Conservation (phyloP, 2,329 filamentous ascomycete genomes). For the Aspergillus oerlinghausenensis region DNA sequence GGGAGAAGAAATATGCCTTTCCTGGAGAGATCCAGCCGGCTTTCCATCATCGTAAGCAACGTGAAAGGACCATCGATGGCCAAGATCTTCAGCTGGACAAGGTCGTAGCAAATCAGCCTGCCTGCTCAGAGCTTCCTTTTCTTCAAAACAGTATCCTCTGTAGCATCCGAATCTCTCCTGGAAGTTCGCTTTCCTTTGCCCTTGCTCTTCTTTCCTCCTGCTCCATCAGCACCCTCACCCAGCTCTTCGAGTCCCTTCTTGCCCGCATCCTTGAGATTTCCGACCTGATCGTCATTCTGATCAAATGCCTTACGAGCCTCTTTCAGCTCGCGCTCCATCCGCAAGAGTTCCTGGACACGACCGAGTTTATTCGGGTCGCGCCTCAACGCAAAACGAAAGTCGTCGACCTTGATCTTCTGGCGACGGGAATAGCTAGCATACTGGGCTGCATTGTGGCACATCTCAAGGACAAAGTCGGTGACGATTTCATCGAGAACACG, state of each 20-base stretch:
- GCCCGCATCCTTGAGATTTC: slow-evolving; percentile 32
- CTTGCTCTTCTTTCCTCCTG: slow-evolving; percentile 32
- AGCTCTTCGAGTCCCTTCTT: slow-evolving; percentile 31
- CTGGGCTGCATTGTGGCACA: slow-evolving; percentile 83
- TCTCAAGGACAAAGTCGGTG: slow-evolving; percentile 92
- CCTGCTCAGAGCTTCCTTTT: slow-evolving; percentile 25
- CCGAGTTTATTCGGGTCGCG: slow-evolving; percentile 82
- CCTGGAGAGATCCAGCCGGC: neutral
- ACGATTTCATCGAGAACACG: slow-evolving; percentile 90
- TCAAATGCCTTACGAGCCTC: slow-evolving; percentile 63
- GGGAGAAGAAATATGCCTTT: neutral
- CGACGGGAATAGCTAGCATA: slow-evolving; percentile 81
- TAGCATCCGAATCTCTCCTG: slow-evolving; percentile 30
- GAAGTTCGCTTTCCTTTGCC: slow-evolving; percentile 34
- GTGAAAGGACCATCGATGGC: neutral
- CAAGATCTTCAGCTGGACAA: neutral
- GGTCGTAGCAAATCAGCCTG: neutral
- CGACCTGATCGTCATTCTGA: slow-evolving; percentile 42
- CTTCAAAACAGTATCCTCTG: slow-evolving; percentile 32
- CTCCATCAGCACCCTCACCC: slow-evolving; percentile 21
- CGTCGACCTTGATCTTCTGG: slow-evolving; percentile 96
- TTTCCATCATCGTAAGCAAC: neutral
- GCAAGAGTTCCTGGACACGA: slow-evolving; percentile 81
- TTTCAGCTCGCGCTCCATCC: slow-evolving; percentile 83
- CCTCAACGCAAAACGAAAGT: slow-evolving; percentile 91